Evolutionary conservation across 768 basidiomycete genomes (phyloP).

Genomic region (Tulasnella sp.): DNA sequence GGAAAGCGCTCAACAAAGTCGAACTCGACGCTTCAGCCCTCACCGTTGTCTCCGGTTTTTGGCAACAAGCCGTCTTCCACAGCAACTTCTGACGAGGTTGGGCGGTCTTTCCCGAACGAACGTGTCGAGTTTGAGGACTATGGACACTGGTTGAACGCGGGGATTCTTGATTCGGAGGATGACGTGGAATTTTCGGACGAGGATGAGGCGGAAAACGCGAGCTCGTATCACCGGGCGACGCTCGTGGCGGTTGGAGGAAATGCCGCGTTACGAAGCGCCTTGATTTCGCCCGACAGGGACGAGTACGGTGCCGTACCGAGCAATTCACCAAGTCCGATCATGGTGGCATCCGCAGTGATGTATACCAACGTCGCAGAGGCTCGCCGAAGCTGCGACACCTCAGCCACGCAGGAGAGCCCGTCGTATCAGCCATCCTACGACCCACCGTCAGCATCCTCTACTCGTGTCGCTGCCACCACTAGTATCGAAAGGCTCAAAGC

Average conservation of each 20-base stretch:
- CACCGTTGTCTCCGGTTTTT: neutral
- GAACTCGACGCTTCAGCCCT: neutral
- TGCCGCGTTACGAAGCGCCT: neutral
- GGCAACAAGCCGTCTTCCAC: neutral
- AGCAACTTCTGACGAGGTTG: neutral
- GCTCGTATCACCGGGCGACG: neutral
- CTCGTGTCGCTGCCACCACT: neutral
- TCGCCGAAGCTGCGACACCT: neutral
- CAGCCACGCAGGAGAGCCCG: neutral
- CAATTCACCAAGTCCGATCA: neutral
- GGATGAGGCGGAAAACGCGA: neutral
- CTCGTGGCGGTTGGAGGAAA: conserved; percentile 2
- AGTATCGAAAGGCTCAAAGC: neutral
- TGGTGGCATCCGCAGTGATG: neutral
- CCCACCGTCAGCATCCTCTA: neutral
- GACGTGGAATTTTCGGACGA: neutral
- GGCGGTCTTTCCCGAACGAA: neutral
- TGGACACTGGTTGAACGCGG: neutral
- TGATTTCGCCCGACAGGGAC: neutral
- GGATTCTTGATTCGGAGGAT: neutral
- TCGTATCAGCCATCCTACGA: neutral
- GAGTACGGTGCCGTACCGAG: neutral
- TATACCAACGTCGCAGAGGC: neutral
- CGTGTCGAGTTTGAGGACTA: neutral
- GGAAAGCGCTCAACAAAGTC: neutral